Base-by-base conservation (phyloP, 2,329 filamentous ascomycete genomes). In the Colletotrichum tropicicola region DNA sequence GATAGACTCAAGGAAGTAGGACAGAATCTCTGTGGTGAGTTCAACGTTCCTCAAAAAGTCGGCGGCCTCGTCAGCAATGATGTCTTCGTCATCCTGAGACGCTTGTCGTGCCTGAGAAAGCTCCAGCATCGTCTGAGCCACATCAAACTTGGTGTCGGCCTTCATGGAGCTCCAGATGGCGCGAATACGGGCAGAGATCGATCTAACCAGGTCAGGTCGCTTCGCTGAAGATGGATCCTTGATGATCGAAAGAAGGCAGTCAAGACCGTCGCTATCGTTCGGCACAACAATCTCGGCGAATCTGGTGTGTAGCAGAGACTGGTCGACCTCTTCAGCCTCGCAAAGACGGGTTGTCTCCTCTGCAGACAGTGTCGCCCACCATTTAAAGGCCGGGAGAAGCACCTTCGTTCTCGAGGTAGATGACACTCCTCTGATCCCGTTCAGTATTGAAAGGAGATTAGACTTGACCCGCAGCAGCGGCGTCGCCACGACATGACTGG, bases 131-230 rank as follows among this genome's bases (percentile, higher is more conserved):
- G 83, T 84, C 66, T 88, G 83, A 6, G 90, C 89, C 19, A 89
- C 82, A 9, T 84, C 79, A 17, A 85, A 81, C 71, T 87, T 89
- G 19, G 84, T 79, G 12, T 90, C 86, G 6, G 85, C 81, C 73
- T 92, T 93, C 80, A 94, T 86, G 0, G 83, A 84, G 3, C 87
- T 75, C 93, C 94, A 98, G 66, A 95, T 86, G 63, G 87, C 83
- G 61, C 86, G 85, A 21, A 97, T 81, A 37, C 91, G 89, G 43
- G 84, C 80, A 73, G 97, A 95, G 23, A 90, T 86, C 30, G 88
- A 85, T 21, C 82, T 80, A 15, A 90, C 79, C 44, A 97, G 83
- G n/a, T 81, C 81, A 0, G 81, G 70, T n/a, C 87, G 80, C 30
- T 57, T 67, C 13, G 68, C 73, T 28, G 79, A 74, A 5, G 77